phyloP scores from a whole-genome alignment of 108 stramenopile genomes.

The Aurantiochytrium sp. region DNA sequence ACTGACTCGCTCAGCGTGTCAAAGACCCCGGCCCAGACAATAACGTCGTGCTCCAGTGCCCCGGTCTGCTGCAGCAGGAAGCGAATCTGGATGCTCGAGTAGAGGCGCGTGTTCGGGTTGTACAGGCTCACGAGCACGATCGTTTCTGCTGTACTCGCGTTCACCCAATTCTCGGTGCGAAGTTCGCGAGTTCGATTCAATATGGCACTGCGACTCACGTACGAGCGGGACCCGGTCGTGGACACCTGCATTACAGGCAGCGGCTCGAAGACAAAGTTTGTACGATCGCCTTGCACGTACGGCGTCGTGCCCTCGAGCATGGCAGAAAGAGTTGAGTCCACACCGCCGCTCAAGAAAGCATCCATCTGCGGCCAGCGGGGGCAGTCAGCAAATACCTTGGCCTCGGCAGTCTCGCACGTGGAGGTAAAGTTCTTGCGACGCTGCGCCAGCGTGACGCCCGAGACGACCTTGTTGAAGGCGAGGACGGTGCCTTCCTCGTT shows the following conservation, averaged over 20 bases:
- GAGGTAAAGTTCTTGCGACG: not conserved
- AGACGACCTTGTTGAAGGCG: not conserved
- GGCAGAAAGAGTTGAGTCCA: not conserved
- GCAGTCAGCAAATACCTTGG: not conserved
- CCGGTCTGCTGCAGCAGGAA: not conserved
- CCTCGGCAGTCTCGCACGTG: not conserved
- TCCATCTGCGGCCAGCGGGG: not conserved
- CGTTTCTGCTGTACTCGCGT: not conserved
- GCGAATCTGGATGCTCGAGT: not conserved
- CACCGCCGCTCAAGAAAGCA: not conserved
- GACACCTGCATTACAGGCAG: not conserved
- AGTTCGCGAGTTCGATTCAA: not conserved
- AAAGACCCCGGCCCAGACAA: not conserved
- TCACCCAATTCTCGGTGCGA: not conserved
- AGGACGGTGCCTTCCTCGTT: not conserved
- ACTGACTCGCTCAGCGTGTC: not conserved
- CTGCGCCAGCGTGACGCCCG: not conserved
- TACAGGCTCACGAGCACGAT: not conserved
- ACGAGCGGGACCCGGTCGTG: not conserved
- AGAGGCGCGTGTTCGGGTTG: slow-evolving; percentile 1
- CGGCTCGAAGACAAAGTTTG: not conserved
- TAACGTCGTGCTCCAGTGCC: not conserved
- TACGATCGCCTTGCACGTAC: not conserved
- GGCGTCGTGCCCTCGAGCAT: not conserved
- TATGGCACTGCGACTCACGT: too few species aligned